Conservation (phyloP, 371 early-diverging fungal genomes). For the Actinomucor elegans region DNA sequence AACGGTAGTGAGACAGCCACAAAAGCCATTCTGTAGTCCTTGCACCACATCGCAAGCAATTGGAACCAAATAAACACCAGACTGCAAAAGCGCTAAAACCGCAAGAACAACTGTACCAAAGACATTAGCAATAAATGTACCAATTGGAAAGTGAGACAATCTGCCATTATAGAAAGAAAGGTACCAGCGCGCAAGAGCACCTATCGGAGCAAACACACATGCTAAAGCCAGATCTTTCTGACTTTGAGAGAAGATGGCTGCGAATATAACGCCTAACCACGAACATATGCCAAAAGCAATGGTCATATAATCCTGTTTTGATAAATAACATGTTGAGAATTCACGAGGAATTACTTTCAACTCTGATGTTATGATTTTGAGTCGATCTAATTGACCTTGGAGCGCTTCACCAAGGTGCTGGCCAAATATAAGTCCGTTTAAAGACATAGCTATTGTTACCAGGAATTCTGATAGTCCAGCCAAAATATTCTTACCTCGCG, state of each 20-base stretch:
- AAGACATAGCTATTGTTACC: constrained; percentile 49
- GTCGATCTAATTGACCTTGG: not conserved
- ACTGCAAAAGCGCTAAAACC: constrained; percentile 44
- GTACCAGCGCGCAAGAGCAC: constrained; percentile 70
- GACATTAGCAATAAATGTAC: constrained; percentile 71
- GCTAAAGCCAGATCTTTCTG: constrained; percentile 46
- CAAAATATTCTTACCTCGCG: constrained; percentile 41
- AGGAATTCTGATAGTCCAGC: constrained; percentile 42
- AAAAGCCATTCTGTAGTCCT: constrained; percentile 66
- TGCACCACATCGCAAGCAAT: constrained; percentile 52
- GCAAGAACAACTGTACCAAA: constrained; percentile 61
- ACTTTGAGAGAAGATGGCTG: constrained; percentile 25
- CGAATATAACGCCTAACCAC: constrained; percentile 50
- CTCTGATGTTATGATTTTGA: not conserved
- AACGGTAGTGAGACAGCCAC: constrained; percentile 76
- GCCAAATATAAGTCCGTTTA: constrained; percentile 47
- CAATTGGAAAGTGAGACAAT: constrained; percentile 49
- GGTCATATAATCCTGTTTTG: constrained; percentile 14
- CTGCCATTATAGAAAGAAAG: constrained; percentile 56
- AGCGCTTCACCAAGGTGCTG: constrained; percentile 38
- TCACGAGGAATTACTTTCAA: constrained; percentile 22
- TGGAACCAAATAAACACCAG: constrained; percentile 10
- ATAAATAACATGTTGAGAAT: constrained; percentile 12
- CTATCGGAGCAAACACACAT: constrained; percentile 57
- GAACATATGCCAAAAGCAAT: constrained; percentile 20